Conservation (phyloP, 1,284 basidiomycete genomes). For the Pisolithus thermaeus region DNA sequence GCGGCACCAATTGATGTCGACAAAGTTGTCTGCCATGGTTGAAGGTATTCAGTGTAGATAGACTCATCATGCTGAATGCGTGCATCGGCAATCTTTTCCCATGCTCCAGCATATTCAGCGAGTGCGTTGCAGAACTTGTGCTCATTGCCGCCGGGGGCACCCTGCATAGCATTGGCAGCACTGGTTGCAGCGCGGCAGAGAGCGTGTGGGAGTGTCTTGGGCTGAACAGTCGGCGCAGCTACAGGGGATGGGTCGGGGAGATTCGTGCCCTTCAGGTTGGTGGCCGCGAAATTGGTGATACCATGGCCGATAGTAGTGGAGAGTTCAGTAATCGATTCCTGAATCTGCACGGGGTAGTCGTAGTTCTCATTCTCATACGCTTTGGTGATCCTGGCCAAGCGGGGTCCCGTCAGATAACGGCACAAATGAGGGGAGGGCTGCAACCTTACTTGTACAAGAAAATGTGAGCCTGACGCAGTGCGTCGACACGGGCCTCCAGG, state of each 20-base stretch:
- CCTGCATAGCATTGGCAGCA: slow-evolving; percentile 57
- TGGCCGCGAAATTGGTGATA: slow-evolving; percentile 82
- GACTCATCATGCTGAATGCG: slow-evolving; percentile 78
- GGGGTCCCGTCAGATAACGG: slow-evolving; percentile 6
- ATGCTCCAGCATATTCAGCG: slow-evolving; percentile 73
- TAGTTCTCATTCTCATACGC: slow-evolving; percentile 85
- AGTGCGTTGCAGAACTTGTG: slow-evolving; percentile 77
- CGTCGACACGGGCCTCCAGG: slow-evolving; percentile 92
- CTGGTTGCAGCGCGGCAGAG: slow-evolving; percentile 76
- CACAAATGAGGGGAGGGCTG: neutral
- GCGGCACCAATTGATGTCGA: slow-evolving; percentile 79
- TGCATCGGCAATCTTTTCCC: slow-evolving; percentile 86
- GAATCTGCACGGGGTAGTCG: slow-evolving; percentile 81
- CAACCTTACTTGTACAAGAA: slow-evolving; percentile 68
- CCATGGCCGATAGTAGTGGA: slow-evolving; percentile 71
- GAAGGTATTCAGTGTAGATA: slow-evolving; percentile 73
- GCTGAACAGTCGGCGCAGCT: slow-evolving; percentile 50
- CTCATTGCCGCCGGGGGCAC: slow-evolving; percentile 41
- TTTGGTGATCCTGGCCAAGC: slow-evolving; percentile 60
- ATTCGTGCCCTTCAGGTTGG: slow-evolving; percentile 86
- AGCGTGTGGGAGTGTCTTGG: slow-evolving; percentile 96
- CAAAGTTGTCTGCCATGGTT: slow-evolving; percentile 89
- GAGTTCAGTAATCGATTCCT: slow-evolving; percentile 69
- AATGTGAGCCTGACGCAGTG: slow-evolving; percentile 77
- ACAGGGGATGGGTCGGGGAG: slow-evolving; percentile 72